phyloP scores from a whole-genome alignment of 768 basidiomycete genomes.

The Hypsizygus marmoreus region DNA sequence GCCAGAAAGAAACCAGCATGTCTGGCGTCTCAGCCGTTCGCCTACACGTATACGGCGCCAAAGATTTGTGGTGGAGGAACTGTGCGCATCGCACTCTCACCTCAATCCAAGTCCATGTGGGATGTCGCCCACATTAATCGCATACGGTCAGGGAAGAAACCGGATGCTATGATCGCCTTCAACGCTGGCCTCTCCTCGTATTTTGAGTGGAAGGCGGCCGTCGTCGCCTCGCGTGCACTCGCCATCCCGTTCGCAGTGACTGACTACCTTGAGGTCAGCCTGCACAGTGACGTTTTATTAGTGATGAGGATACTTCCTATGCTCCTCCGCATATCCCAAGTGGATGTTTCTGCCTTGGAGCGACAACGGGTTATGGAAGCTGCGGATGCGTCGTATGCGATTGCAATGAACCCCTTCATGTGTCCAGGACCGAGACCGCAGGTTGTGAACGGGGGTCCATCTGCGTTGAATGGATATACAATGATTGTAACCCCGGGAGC shows the following conservation, averaged over 20 bases:
- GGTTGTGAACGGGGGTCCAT: slow-evolving; percentile 5
- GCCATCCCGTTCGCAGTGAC: slow-evolving; percentile 28
- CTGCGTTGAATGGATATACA: slow-evolving; percentile 16
- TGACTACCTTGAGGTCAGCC: slow-evolving; percentile 19
- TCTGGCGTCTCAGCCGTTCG: slow-evolving; percentile 29
- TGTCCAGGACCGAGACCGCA: slow-evolving; percentile 14
- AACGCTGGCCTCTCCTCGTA: slow-evolving; percentile 42
- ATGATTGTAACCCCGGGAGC: slow-evolving; percentile 17
- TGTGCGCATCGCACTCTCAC: slow-evolving; percentile 35
- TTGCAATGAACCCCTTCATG: slow-evolving; percentile 24
- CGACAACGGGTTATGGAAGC: slow-evolving; percentile 1
- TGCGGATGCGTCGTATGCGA: neutral
- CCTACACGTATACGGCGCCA: slow-evolving; percentile 37
- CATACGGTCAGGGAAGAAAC: slow-evolving; percentile 16
- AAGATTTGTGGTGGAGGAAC: slow-evolving; percentile 37
- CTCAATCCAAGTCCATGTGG: slow-evolving; percentile 17
- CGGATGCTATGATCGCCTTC: slow-evolving; percentile 44
- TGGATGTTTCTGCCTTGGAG: slow-evolving; percentile 6
- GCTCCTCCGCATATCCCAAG: too few relatives aligned
- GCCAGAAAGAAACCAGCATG: slow-evolving; percentile 26
- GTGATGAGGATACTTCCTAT: neutral
- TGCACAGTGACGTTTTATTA: slow-evolving; percentile 2
- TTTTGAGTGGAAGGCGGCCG: slow-evolving; percentile 36
- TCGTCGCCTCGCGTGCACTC: slow-evolving; percentile 25
- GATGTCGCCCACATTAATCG: slow-evolving; percentile 7